These are phyloP conservation scores for Helenozyma rhizophorensis DNA, from an alignment of 805 yeast species.

Conservation along the genomic window DNA sequence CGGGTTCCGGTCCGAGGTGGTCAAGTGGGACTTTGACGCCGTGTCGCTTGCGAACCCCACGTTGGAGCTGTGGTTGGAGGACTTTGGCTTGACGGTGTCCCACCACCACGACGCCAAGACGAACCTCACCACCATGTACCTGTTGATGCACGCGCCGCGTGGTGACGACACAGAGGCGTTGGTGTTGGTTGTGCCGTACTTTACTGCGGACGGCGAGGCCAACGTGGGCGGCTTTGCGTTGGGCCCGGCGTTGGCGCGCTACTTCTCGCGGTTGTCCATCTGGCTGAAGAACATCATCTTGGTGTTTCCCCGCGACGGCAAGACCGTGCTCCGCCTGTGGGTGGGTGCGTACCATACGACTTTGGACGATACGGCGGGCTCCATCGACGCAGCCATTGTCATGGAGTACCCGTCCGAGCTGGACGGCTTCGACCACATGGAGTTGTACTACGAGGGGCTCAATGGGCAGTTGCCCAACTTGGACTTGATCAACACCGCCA, in stretches of 20 bases:
- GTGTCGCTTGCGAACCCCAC: constrained; percentile 38
- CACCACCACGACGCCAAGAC: constrained; percentile 29
- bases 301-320: constrained; percentile 73
- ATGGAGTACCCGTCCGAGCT: constrained; percentile 66
- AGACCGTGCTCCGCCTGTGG: constrained; percentile 73
- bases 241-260: constrained; percentile 68
- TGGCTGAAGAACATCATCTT: constrained; percentile 94
- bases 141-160: constrained; percentile 84
- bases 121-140: constrained; percentile 49
- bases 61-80: constrained; percentile 57
- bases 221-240: constrained; percentile 82
- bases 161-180: constrained; percentile 96
- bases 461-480: constrained; percentile 96
- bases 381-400: constrained; percentile 85
- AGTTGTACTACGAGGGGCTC: constrained; percentile 77
- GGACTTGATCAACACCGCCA: constrained; percentile 81
- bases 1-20: constrained; percentile 68
- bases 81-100: constrained; percentile 65
- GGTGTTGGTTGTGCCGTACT: constrained; percentile 88
- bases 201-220: constrained; percentile 53
- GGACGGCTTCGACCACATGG: constrained; percentile 72
- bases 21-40: constrained; percentile 30
- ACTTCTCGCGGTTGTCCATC: constrained; percentile 78
- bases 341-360: constrained; percentile 89
- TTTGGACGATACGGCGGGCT: constrained; percentile 85